Base-by-base conservation (phyloP, 2,329 filamentous ascomycete species). In the Fusarium sp. region DNA sequence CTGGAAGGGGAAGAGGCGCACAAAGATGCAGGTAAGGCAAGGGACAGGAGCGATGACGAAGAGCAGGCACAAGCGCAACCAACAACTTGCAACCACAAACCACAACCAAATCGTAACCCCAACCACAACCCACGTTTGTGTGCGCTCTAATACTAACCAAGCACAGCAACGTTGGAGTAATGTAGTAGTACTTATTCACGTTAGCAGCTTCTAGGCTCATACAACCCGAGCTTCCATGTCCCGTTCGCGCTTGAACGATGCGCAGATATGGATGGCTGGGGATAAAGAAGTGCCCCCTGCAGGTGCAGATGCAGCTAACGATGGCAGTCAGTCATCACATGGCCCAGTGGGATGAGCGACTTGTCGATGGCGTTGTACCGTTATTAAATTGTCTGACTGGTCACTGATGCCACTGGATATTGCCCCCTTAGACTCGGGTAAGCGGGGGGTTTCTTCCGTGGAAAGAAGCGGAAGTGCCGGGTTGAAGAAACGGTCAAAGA, bases 251-350 rank as follows among this genome's bases (percentile, higher is more conserved):
- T 36, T 43, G 38, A 61, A 59, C 51, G 64, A 57, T 56, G 60
- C 55, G 49, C 56, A 62, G 69, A n/a, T 36, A 36, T 36, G 34
- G 34, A 73, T 71, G 71, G 71, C 71, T 73, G 71, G 71, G 57
- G 66, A 56, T 59, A 53, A 44, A 56, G 26, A 57, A 51, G 57
- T 28, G 26, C 71, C 65, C 58, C 57, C 57, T 61, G 57, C 47
- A 61, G 56, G 21, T 71, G 66, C 64, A 67, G 57, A 59, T 73
- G 71, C 69, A 71, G 67, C 71, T 71, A 72, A 70, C 55, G 57
- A 47, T 36, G 61, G 53, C 40, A 36, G 17, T 47, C 34, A 50
- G 51, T 48, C 54, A 68, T 73, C 71, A 73, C 71, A 73, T 72
- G 71, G 71, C 44, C 34, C 39, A 40, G 51, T 64, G 65, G 45